Conservation (phyloP, 2,329 filamentous ascomycete genomes). For the Emergomyces orientalis region DNA sequence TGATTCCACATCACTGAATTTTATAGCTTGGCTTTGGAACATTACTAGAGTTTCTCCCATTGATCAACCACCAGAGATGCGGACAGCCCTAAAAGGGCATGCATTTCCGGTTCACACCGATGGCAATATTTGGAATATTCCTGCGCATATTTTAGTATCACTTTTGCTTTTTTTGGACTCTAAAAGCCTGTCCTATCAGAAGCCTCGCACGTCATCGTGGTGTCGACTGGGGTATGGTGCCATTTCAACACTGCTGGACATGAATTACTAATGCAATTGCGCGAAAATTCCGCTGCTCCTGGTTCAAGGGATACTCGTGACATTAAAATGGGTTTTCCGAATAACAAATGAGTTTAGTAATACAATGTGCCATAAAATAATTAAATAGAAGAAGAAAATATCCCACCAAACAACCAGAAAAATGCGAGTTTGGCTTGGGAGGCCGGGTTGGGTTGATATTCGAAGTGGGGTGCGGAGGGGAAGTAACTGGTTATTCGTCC, state of each 20-base stretch:
- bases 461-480: background rate
- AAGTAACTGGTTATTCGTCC: background rate
- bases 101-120: background rate
- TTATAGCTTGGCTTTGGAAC: background rate
- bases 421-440: background rate
- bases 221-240: background rate
- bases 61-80: background rate
- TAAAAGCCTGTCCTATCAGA: constrained; percentile 1
- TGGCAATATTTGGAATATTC: background rate
- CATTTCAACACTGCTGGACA: background rate
- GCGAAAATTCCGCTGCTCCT: background rate
- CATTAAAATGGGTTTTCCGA: background rate
- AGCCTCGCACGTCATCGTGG: background rate
- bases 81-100: background rate
- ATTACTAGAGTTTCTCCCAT: background rate
- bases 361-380: background rate
- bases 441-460: background rate
- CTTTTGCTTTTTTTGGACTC: background rate
- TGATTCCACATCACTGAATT: constrained; percentile 5
- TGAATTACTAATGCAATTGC: constrained; percentile 3
- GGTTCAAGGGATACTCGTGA: background rate
- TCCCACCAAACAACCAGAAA: background rate
- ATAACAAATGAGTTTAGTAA: background rate
- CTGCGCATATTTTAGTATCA: background rate
- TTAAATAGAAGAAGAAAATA: background rate